Conservation (phyloP, 1,284 basidiomycete genomes). For the Ustilago sp. region DNA sequence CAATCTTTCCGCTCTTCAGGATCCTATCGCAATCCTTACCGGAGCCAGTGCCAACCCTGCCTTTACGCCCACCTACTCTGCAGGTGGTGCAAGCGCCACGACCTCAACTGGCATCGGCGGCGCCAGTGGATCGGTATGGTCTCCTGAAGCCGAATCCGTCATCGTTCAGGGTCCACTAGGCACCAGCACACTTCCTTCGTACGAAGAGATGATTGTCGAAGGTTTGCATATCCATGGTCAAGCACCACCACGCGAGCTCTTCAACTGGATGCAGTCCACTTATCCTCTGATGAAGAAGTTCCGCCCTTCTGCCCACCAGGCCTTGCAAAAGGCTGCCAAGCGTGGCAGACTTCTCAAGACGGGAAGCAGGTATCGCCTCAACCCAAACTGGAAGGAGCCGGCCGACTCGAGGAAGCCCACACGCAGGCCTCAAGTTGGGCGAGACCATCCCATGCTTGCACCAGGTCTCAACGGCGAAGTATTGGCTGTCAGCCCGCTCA, state of each 20-base stretch:
- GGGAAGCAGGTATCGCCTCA: constrained; percentile 65
- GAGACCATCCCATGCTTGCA: constrained; percentile 62
- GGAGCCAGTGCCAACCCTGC: constrained; percentile 48
- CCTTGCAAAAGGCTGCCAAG: constrained; percentile 66
- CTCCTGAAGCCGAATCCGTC: constrained; percentile 39
- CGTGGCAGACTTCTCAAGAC: constrained; percentile 65
- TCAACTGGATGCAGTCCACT: constrained; percentile 64
- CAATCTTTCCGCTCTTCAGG: constrained; percentile 9
- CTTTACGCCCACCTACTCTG: constrained; percentile 29
- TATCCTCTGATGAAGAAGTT: constrained; percentile 68
- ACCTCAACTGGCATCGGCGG: constrained; percentile 1
- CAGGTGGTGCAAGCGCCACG: neutral
- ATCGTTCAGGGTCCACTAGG: constrained; percentile 51
- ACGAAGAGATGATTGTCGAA: constrained; percentile 66
- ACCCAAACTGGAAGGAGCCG: constrained; percentile 60
- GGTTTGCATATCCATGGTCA: constrained; percentile 57
- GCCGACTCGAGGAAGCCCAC: constrained; percentile 57
- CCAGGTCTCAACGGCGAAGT: constrained; percentile 60
- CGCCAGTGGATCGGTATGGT: constrained; percentile 26
- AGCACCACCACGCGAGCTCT: constrained; percentile 59
- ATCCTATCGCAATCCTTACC: constrained; percentile 47
- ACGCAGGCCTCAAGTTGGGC: constrained; percentile 55
- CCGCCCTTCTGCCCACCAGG: constrained; percentile 66
- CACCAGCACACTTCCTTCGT: constrained; percentile 61
- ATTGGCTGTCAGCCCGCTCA: constrained; percentile 56